These are phyloP conservation scores for Ogataea pini DNA, from an alignment of 805 yeast genomes.

Conservation along the genomic window DNA sequence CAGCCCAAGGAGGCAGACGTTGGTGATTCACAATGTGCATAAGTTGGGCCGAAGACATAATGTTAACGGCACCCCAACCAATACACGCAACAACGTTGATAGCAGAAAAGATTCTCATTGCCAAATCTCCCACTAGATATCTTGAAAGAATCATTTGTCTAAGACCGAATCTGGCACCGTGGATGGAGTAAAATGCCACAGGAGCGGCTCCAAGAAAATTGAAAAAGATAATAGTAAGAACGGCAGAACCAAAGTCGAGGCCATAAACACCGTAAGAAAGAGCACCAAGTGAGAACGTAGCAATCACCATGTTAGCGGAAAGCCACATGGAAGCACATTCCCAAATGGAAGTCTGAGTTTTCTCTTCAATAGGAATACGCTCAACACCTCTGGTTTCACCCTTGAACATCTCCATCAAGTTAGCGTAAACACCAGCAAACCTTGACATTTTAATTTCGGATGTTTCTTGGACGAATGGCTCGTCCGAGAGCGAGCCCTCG, in stretches of 20 bases:
- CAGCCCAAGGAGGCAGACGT: conserved; percentile 86
- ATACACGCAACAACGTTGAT: conserved; percentile 83
- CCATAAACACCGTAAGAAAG: conserved; percentile 61
- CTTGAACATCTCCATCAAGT: conserved; percentile 34
- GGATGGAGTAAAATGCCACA: conserved; percentile 79
- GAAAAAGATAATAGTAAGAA: conserved; percentile 70
- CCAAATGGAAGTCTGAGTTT: conserved; percentile 62
- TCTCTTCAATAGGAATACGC: conserved; percentile 75
- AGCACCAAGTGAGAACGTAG: conserved; percentile 79
- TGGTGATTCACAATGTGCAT: conserved; percentile 70
- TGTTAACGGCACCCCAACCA: conserved; percentile 95
- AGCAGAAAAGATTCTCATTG: conserved; percentile 74
- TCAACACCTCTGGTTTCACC: conserved; percentile 79
- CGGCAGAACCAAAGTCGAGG: conserved; percentile 72
- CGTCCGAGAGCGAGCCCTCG: conserved; percentile 27
- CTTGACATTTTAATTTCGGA: conserved; percentile 20
- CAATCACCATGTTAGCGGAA: conserved; percentile 85
- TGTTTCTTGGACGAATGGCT: conserved; percentile 26
- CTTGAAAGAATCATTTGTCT: conserved; percentile 86
- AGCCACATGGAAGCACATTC: conserved; percentile 88
- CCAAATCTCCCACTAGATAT: conserved; percentile 72
- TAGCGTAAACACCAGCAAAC: conserved; percentile 20
- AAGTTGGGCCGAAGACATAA: conserved; percentile 84
- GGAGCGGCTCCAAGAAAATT: conserved; percentile 69
- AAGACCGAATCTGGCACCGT: conserved; percentile 82